Base-by-base conservation (phyloP, 148 eudicot species). In the Dianthus caryophyllus region DNA sequence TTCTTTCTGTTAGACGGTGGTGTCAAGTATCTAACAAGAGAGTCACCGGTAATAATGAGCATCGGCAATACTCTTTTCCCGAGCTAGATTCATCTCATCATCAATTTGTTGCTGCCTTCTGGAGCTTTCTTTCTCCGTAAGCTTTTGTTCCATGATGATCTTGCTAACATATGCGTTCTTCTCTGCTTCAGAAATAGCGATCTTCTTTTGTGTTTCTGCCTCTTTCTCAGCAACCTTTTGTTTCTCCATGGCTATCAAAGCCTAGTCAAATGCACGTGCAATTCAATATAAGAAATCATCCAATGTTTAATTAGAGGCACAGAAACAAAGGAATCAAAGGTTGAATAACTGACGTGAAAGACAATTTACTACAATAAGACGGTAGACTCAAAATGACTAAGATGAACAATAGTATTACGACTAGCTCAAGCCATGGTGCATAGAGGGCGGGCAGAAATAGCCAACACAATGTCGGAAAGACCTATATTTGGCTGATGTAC, bases 201-300 rank as follows among this genome's bases (percentile, higher is more conserved):
- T 86, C 84, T 90, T 90, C 76, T 84, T 87, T 73, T 87, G 77
- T 48, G 98, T 93, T 82, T 93, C 98, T 4, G 96, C 92, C 82
- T 93, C 92, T 75, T 93, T 93, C 84, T 93, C 97, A n/a, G 88
- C 80, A 65, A 93, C 97, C 75, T 79, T 82, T 75, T 93, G 98
- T 67, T 75, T 94, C 85, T 93, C 98, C 55, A 93, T 72, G 22
- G 98, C 91, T 77, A 93, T 86, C 73, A 93, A 82, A 62, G 86
- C 96, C 98, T 93, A 64, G 47, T 60, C 61, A 46, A 33, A 41
- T 41, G 44, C 44, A 41, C 65, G 46, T 44, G 18, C 31, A 52
- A 17, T 17, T 5, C 55, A 31, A 44, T 16, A 12, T 52, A 1
- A 5, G 16, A 52, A 51, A 17, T 11, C n/a, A 61, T 17, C 15